phyloP scores from a whole-genome alignment of 2,329 filamentous ascomycete species.

The Amesomyces nigricolor region DNA sequence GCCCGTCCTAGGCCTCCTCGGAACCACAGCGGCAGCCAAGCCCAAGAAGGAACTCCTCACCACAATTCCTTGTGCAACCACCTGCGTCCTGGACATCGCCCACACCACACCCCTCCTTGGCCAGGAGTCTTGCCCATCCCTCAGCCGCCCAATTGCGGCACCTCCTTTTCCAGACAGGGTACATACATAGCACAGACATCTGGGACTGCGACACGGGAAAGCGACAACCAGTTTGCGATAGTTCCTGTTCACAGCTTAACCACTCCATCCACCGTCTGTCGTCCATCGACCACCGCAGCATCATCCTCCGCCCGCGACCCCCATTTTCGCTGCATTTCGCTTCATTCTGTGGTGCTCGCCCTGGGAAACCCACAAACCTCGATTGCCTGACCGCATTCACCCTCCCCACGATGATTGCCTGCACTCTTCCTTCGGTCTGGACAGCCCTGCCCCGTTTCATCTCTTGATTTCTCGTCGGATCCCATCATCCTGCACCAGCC shows the following conservation, averaged over 20 bases:
- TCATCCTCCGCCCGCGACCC: neutral
- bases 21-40: neutral
- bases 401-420: conserved; percentile 49
- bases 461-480: conserved; percentile 40
- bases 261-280: neutral
- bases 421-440: conserved; percentile 45
- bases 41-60: conserved; percentile 12
- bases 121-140: conserved; percentile 13
- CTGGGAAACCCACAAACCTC: conserved; percentile 1
- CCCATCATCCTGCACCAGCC: conserved; percentile 8
- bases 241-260: conserved; percentile 2
- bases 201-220: conserved; percentile 15
- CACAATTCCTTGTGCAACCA: conserved; percentile 25
- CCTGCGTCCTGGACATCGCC: conserved; percentile 19
- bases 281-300: neutral
- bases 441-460: conserved; percentile 49
- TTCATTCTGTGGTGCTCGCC: neutral
- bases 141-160: conserved; percentile 22
- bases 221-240: conserved; percentile 12
- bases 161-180: conserved; percentile 13
- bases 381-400: conserved; percentile 11
- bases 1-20: conserved; percentile 4
- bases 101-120: conserved; percentile 9
- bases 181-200: conserved; percentile 19
- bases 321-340: neutral